These are phyloP conservation scores for Pholiota molesta DNA, from an alignment of 768 basidiomycete species.

Conservation along the genomic window DNA sequence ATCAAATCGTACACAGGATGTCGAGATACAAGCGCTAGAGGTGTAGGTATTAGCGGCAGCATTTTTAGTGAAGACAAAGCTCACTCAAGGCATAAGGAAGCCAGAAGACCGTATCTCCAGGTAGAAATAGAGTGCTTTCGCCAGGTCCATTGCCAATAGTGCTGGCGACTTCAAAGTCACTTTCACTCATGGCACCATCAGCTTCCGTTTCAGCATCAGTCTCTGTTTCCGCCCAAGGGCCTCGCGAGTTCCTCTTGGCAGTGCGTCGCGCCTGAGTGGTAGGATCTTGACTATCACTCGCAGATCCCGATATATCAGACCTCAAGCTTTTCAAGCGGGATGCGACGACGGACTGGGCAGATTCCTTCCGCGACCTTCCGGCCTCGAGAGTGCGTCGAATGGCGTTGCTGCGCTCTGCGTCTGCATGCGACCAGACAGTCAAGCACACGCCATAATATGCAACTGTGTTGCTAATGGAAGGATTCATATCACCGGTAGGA, in stretches of 20 bases:
- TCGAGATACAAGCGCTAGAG: slow-evolving; percentile 79
- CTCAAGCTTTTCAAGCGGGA: slow-evolving; percentile 70
- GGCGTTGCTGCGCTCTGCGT: slow-evolving; percentile 81
- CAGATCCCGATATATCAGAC: slow-evolving; percentile 50
- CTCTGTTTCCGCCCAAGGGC: slow-evolving; percentile 74
- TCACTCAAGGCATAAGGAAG: slow-evolving; percentile 89
- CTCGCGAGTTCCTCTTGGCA: slow-evolving; percentile 60
- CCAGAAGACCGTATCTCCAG: slow-evolving; percentile 93
- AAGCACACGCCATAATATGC: slow-evolving; percentile 92
- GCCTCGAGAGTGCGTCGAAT: slow-evolving; percentile 85
- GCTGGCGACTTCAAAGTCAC: slow-evolving; percentile 83
- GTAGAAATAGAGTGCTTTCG: slow-evolving; percentile 86
- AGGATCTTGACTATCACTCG: slow-evolving; percentile 53
- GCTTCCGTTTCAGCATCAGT: slow-evolving; percentile 80
- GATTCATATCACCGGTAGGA: slow-evolving; percentile 31
- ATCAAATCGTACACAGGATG: slow-evolving; percentile 95
- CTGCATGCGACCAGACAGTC: slow-evolving; percentile 95
- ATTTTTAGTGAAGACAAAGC: slow-evolving; percentile 29
- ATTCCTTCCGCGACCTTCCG: slow-evolving; percentile 77
- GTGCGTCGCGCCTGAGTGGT: slow-evolving; percentile 57
- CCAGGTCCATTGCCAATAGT: slow-evolving; percentile 82
- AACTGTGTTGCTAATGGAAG: slow-evolving; percentile 47
- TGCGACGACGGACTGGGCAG: slow-evolving; percentile 70
- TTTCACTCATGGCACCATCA: slow-evolving; percentile 80
- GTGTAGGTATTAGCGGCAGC: slow-evolving; percentile 12